A percentile compares a stretch with the other conserved stretches of the same genome.
phyloP scores from a whole-genome alignment of 768 basidiomycete species.

The Leccinum boreale region DNA sequence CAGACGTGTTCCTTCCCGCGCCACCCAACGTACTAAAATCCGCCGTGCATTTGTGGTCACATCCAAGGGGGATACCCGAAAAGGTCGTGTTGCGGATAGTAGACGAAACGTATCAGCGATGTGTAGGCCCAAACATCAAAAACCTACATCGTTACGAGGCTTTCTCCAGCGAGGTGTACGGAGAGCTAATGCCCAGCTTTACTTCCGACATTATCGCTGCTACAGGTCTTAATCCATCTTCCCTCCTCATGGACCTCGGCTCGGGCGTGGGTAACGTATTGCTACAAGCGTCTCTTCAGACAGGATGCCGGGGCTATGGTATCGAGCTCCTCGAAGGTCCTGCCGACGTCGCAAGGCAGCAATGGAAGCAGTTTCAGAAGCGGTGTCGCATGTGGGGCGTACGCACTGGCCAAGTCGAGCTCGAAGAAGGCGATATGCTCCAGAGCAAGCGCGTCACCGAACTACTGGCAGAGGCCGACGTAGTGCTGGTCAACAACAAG shows the following conservation, averaged over 20 bases:
- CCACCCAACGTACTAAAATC: conserved; percentile 49
- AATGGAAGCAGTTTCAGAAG: conserved; percentile 69
- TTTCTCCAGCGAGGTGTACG: conserved; percentile 84
- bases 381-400: conserved; percentile 94
- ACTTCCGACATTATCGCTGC: conserved; percentile 50
- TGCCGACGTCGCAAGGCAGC: conserved; percentile 72
- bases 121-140: conserved; percentile 87
- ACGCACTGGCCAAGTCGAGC: conserved; percentile 65
- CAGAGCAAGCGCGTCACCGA: conserved; percentile 60
- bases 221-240: conserved; percentile 49
- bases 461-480: conserved; percentile 78
- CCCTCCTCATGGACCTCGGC: conserved; percentile 80
- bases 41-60: conserved; percentile 43
- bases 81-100: conserved; percentile 71
- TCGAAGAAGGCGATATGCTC: conserved; percentile 87
- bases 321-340: conserved; percentile 78
- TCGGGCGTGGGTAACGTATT: conserved; percentile 86
- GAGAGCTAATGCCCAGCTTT: conserved; percentile 82
- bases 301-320: conserved; percentile 74
- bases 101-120: conserved; percentile 91
- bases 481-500: conserved; percentile 89
- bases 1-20: conserved; percentile 45
- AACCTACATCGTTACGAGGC: conserved; percentile 77
- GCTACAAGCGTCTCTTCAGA: conserved; percentile 77
- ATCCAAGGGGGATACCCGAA: conserved; percentile 50